Percentiles rank a stretch among this genome's conserved stretches.
Conservation (phyloP, 805 yeast species). For the Candida coquimbonensis region DNA sequence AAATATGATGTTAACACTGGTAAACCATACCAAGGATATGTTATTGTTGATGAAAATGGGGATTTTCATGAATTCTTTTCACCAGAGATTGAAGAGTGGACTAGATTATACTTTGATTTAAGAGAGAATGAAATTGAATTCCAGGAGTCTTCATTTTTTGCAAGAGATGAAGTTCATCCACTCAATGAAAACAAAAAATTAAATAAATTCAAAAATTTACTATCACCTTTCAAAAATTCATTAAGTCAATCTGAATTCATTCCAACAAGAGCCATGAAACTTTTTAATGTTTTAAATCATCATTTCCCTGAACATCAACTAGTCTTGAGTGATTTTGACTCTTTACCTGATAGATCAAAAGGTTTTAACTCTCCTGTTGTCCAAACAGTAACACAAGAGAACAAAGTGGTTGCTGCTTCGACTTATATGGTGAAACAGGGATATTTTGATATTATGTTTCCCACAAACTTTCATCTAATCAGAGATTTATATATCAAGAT, state of each 20-base stretch:
- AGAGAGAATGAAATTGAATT: constrained; percentile 13
- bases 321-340: constrained; percentile 61
- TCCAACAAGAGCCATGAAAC: constrained; percentile 67
- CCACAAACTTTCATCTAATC: constrained; percentile 65
- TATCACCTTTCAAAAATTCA: constrained; percentile 61
- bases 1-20: constrained; percentile 65
- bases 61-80: constrained; percentile 70
- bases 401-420: constrained; percentile 59
- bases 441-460: constrained; percentile 79
- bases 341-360: constrained; percentile 34
- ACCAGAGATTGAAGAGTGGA: constrained; percentile 51
- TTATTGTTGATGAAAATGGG: constrained; percentile 61
- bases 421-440: constrained; percentile 85
- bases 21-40: constrained; percentile 72
- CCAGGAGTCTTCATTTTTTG: background rate
- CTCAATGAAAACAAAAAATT: constrained; percentile 40
- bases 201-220: constrained; percentile 36
- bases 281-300: constrained; percentile 53
- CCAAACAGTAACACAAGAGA: constrained; percentile 57
- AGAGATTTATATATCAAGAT: constrained; percentile 56
- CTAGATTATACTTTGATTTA: constrained; percentile 47
- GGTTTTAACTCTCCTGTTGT: constrained; percentile 76
- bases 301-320: constrained; percentile 72
- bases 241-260: constrained; percentile 66
- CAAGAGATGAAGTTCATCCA: constrained; percentile 43